Percentiles rank a stretch among this genome's conserved stretches.
Evolutionary conservation across 1,284 basidiomycete species (phyloP).

Genomic region (Stereum hirsutum): DNA sequence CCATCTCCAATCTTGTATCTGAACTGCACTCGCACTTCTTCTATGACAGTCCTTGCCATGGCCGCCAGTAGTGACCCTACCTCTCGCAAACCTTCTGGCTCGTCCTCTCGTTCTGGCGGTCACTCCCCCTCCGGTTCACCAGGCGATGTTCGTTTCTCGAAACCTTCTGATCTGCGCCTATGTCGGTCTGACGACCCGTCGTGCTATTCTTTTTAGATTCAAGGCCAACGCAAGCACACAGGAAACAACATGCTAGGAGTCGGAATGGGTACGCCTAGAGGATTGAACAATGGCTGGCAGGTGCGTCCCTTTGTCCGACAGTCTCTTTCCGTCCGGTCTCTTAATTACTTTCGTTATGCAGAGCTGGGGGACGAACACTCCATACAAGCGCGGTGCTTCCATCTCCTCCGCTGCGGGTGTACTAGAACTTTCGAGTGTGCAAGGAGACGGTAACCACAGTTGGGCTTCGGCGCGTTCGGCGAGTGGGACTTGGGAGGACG

Average conservation of each 20-base stretch:
- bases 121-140: conserved; percentile 54
- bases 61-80: conserved; percentile 37
- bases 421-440: conserved; percentile 37
- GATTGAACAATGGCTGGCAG: conserved; percentile 60
- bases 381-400: conserved; percentile 52
- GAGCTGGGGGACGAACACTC: conserved; percentile 50
- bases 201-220: conserved; percentile 9
- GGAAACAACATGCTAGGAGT: conserved; percentile 45
- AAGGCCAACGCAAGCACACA: conserved; percentile 35
- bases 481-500: conserved; percentile 57
- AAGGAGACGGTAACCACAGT: conserved; percentile 38
- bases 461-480: conserved; percentile 36
- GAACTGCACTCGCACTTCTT: too few species aligned
- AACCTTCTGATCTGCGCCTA: not conserved
- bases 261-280: conserved; percentile 35
- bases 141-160: conserved; percentile 33
- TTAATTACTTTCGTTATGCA: conserved; percentile 17
- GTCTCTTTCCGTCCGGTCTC: conserved; percentile 3
- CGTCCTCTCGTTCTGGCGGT: conserved; percentile 50
- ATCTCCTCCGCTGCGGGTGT: conserved; percentile 48
- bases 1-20: too few species aligned
- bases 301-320: conserved; percentile 26
- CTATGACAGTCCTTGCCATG: conserved; percentile 31
- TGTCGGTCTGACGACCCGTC: not conserved
- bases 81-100: conserved; percentile 57